A percentile compares a stretch with the other conserved stretches of the same genome.
Conservation (phyloP, 169 alveolate species). For the Plasmodium relictum region DNA sequence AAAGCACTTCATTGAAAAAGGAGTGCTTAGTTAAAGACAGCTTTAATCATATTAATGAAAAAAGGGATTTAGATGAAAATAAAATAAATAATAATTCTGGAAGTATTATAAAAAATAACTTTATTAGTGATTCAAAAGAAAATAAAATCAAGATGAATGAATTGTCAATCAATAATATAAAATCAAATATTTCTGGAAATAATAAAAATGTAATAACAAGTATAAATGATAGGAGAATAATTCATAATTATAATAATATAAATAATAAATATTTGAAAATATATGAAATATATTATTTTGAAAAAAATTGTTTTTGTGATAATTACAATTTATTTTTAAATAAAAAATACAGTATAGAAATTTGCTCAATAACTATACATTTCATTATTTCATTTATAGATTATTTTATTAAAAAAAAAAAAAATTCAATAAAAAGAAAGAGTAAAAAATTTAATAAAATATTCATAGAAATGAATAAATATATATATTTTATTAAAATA, state of each 20-base stretch:
- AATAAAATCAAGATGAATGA: background rate
- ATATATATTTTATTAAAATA: conserved; percentile 40
- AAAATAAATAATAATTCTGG: background rate
- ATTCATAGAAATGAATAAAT: conserved; percentile 53
- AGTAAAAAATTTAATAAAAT: conserved; percentile 12
- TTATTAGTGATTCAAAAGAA: background rate
- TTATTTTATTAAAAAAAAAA: conserved; percentile 5
- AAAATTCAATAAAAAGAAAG: background rate
- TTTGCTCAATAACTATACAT: conserved; percentile 24
- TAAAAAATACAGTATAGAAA: conserved; percentile 42
- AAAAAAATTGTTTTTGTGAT: conserved; percentile 24
- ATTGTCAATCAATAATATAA: background rate
- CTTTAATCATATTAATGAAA: background rate
- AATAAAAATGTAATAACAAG: background rate
- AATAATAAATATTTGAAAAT: conserved; percentile 6
- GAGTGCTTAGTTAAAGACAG: no score
- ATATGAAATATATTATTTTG: conserved; percentile 34
- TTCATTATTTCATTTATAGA: conserved; percentile 51
- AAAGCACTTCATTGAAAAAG: no score
- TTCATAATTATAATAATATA: background rate
- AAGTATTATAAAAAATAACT: background rate
- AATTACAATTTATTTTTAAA: conserved; percentile 43
- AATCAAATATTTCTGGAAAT: background rate
- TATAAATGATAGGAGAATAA: background rate
- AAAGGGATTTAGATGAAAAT: background rate